Evolutionary conservation across 495 filamentous ascomycete species (phyloP), one percentile per base, ranked within the genome.

Genomic region (Xylaria acuta): DNA sequence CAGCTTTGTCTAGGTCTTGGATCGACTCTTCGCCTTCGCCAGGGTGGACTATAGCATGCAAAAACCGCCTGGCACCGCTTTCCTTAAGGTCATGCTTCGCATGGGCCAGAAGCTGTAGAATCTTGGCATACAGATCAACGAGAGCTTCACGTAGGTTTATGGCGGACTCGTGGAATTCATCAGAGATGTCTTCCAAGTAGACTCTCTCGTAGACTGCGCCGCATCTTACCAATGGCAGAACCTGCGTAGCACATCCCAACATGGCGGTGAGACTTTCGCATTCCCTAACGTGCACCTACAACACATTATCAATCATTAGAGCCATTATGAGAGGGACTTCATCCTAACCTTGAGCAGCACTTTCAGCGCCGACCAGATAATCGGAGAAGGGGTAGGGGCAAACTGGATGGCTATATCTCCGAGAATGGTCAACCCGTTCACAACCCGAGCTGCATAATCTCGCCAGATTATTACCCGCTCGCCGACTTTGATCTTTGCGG

Each of bases 381-480:
- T 67, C 51, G 75, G 69, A 30, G 80, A 78, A 71, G 79, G 75
- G 51, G 43, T 58, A 11, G 77, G 73, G 68, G 80, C 80, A 74
- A 73, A 82, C 32, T 80, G 75, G 3, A 80, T 67, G 4, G 76
- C 75, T 18, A 72, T 66, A 74, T 82, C 80, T 5, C 80, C 80
- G 47, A 82, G 69, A 9, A 72, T 68, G 6, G 68, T 75, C 47
- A 82, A 79, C 36, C 75, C 77, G 7, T 71, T 54, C 14, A 40
- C n/a, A 40, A 62, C 34, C 20, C 20, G 32, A 38, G 58, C 32
- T 38, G 58, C 34, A 25, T 62, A 41, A 25, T 62, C 58, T 11
- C 58, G 32, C 58, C 34, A 62, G 32, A 62, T 62, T n/a, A 62
- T 62, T 25, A 7, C 58, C 5, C 34, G 16, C 34, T 41, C 58